Base-by-base conservation (phyloP, 1,284 basidiomycete species). In the Rhodotorula sp. region DNA sequence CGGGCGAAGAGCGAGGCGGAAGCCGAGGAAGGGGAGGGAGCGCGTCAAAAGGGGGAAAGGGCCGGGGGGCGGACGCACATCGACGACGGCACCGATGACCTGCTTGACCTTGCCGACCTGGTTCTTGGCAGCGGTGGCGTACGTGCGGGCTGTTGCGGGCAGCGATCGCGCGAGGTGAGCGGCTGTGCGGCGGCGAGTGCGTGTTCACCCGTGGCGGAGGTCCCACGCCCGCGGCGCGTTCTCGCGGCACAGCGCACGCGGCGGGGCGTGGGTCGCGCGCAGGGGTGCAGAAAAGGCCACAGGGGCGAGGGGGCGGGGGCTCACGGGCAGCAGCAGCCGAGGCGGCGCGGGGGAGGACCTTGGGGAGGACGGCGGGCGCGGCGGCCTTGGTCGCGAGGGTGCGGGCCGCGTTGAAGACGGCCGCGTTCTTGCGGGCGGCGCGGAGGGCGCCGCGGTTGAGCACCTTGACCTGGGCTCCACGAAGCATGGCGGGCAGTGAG, bases 121-220 rank as follows among this genome's bases (percentile, higher is more conserved):
- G 77, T 79, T 83, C 84, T 87, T 89, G 74, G 91, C 87, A 83
- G 95, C 92, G 73, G 94, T 94, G 75, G 94, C 94, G 87, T 96
- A 97, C 61, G 88, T 85, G 83, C 94, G 93, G 78, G 86, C 90
- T 91, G 69, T 29, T 37, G n/a, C 8, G 46, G 34, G 8, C 27
- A 17, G 27, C 32, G 32, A 25, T 15, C 1, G 15, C 6, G 41
- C 9, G 6, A 13, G 50, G 25, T 4, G 57, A 15, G 57, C 10
- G 39, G 25, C 19, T 3, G 27, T 50, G 36, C 61, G 36, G 22
- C 50, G 34, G 39, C 61, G 51, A n/a, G 58, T 44, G 55, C 48
- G 57, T 57, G 55, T 53, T 53, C 48, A 48, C 56, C 61, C 61
- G 48, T 27, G 34, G 27, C 53, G n/a, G 58, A 39, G 65, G 65